These are phyloP conservation scores for Cicer cuneatum DNA, from an alignment of 306 rosid species.

Conservation along the genomic window DNA sequence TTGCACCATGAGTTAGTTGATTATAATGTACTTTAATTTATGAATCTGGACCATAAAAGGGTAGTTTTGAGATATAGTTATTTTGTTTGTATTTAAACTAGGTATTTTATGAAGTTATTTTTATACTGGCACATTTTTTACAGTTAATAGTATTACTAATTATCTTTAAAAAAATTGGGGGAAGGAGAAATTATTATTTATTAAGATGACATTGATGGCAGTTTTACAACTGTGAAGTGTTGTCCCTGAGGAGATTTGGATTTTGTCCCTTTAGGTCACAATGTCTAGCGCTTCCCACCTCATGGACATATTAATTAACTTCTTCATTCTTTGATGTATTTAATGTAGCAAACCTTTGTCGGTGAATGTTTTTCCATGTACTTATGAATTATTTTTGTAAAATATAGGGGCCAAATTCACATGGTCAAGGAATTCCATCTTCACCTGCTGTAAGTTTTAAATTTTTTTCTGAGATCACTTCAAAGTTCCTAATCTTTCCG, in stretches of 20 bases:
- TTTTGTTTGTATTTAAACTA: slow-evolving; percentile 6
- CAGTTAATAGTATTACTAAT: not conserved
- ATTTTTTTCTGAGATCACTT: slow-evolving; percentile 28
- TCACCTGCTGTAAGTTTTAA: slow-evolving; percentile 75
- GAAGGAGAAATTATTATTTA: no score
- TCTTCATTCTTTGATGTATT: slow-evolving; percentile 30
- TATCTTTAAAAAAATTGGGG: no score
- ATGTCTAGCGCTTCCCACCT: no score
- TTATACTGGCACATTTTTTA: not conserved
- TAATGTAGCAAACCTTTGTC: slow-evolving; percentile 32
- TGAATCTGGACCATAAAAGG: slow-evolving; percentile 12
- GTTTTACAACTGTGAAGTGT: no score
- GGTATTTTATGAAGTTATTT: not conserved
- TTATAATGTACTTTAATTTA: slow-evolving; percentile 13
- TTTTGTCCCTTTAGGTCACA: no score
- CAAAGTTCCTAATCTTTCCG: slow-evolving; percentile 6
- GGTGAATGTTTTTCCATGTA: slow-evolving; percentile 28
- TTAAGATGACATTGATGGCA: no score
- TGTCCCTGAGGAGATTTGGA: no score
- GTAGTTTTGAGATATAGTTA: slow-evolving; percentile 1
- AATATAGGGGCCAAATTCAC: slow-evolving; percentile 67
- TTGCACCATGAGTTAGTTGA: slow-evolving; percentile 23
- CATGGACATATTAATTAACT: not conserved
- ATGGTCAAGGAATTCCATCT: slow-evolving; percentile 74
- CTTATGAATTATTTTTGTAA: slow-evolving; percentile 38